Base-by-base conservation (phyloP, 2,329 filamentous ascomycete genomes). In the Thelonectria blattea region DNA sequence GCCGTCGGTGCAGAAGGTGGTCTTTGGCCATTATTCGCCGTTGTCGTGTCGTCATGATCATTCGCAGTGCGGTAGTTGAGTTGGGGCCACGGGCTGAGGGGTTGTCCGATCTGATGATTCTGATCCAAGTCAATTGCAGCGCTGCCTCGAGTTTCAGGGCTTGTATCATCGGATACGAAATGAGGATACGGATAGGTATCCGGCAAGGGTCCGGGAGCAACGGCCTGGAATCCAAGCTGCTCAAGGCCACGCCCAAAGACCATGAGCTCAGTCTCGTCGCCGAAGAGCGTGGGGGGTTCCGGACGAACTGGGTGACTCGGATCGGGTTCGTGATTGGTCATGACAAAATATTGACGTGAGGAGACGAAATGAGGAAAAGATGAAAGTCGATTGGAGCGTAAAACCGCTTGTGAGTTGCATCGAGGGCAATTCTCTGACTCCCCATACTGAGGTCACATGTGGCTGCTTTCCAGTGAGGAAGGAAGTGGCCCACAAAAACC, bases 401-500 rank as follows among this genome's bases (percentile, higher is more conserved):
- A 22, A 45, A 14, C 42, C 4, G 2, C 5, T 30, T 20, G 42
- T 24, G 42, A 20, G 22, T 24, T 9, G 18, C 10, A 10, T 14
- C n/a, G 14, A 9, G n/a, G 46, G n/a, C 11, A 39, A n/a, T 7
- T n/a, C 27, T 37, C 5, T 22, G 30, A 20, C 2, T 37, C 2
- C 20, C 30, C 10, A 12, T 3, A 22, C 47, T 24, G 32, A 53
- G 5, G 27, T 30, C n/a, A n/a, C n/a, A n/a, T n/a, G n/a, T 3
- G 22, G 22, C 22, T 24, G 22, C 22, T 4, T 24, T 22, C 50
- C 47, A 48, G 43, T 51, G 50, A 24, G 56, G 41, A 51, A 11
- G 17, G 12, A 24, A 18, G 17, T 9, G 42, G 14, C 56, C 56
- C 56, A 58, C 56, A 49, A 54, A 42, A 54, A 54, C 17, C 56